Evolutionary conservation across 805 yeast genomes (phyloP).

Genomic region (Metschnikowia aberdeeniae): DNA sequence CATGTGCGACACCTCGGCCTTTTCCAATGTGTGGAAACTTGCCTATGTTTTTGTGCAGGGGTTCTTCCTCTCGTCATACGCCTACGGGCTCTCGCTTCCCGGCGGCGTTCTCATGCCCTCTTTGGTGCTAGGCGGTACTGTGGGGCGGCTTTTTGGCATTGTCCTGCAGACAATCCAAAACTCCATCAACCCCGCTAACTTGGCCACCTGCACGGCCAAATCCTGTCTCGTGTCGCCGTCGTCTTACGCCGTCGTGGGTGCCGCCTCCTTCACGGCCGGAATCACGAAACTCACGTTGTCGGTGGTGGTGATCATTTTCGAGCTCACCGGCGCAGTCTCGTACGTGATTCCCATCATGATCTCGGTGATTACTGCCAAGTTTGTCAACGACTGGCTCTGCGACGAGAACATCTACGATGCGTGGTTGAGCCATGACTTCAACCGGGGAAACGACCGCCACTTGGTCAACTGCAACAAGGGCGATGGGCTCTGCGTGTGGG

Average conservation of each 20-base stretch:
- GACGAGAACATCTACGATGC: slow-evolving; percentile 62
- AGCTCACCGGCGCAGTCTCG: slow-evolving; percentile 79
- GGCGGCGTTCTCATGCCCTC: slow-evolving; percentile 68
- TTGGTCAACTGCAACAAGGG: slow-evolving; percentile 35
- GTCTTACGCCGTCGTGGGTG: slow-evolving; percentile 84
- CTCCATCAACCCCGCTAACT: slow-evolving; percentile 23
- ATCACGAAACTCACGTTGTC: slow-evolving; percentile 76
- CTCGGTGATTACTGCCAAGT: slow-evolving; percentile 70
- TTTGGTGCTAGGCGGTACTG: slow-evolving; percentile 55
- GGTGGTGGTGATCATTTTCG: slow-evolving; percentile 76
- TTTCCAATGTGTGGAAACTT: slow-evolving; percentile 24
- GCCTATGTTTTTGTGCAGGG: slow-evolving; percentile 46
- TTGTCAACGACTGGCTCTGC: slow-evolving; percentile 61
- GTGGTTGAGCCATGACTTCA: slow-evolving; percentile 32
- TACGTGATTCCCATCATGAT: slow-evolving; percentile 84
- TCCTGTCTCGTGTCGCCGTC: slow-evolving; percentile 73
- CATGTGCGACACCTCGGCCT: slow-evolving; percentile 32
- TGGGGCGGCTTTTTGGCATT: slow-evolving; percentile 55
- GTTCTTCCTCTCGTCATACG: slow-evolving; percentile 56
- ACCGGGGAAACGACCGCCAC: slow-evolving; percentile 9
- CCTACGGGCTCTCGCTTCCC: slow-evolving; percentile 66
- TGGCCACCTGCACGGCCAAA: slow-evolving; percentile 40
- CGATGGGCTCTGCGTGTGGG: slow-evolving; percentile 32
- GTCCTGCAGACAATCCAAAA: slow-evolving; percentile 47
- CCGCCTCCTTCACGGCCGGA: slow-evolving; percentile 79